A percentile compares a stretch with the other conserved stretches of the same genome.
phyloP scores from a whole-genome alignment of 257 asterid genomes.

The Primulina eburnea region DNA sequence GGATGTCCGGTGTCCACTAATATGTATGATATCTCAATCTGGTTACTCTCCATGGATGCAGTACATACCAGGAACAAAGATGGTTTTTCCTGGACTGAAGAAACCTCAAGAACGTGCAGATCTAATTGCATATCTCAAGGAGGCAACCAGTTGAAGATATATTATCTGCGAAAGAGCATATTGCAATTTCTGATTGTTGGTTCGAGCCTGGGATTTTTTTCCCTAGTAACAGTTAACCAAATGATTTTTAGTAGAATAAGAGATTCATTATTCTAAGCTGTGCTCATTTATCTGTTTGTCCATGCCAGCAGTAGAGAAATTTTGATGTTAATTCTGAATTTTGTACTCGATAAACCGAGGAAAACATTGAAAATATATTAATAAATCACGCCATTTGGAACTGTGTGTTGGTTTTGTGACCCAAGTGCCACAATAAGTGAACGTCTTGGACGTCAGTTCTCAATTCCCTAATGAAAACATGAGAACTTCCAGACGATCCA shows the following conservation, averaged over 20 bases:
- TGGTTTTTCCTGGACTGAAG: constrained; percentile 98
- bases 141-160: constrained; percentile 58
- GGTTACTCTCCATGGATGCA: constrained; percentile 32
- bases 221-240: not conserved
- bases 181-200: constrained; percentile 9
- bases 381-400: not conserved
- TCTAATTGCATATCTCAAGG: constrained; percentile 83
- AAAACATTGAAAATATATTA: not conserved
- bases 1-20: not conserved
- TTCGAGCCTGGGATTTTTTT: constrained; percentile 27
- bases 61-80: constrained; percentile 95
- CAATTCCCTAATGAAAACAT: no score
- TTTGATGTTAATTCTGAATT: constrained; percentile 17
- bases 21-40: not conserved
- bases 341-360: not conserved
- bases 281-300: constrained; percentile 6
- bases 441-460: no score
- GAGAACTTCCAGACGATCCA: no score
- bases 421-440: no score
- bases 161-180: not conserved
- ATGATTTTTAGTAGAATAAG: constrained; percentile 29
- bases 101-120: constrained; percentile 91
- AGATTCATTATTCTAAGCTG: constrained; percentile 19
- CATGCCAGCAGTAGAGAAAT: constrained; percentile 27
- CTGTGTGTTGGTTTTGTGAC: not conserved